Conservation (phyloP, 2,329 filamentous ascomycete genomes). For the Madurella mycetomatis region DNA sequence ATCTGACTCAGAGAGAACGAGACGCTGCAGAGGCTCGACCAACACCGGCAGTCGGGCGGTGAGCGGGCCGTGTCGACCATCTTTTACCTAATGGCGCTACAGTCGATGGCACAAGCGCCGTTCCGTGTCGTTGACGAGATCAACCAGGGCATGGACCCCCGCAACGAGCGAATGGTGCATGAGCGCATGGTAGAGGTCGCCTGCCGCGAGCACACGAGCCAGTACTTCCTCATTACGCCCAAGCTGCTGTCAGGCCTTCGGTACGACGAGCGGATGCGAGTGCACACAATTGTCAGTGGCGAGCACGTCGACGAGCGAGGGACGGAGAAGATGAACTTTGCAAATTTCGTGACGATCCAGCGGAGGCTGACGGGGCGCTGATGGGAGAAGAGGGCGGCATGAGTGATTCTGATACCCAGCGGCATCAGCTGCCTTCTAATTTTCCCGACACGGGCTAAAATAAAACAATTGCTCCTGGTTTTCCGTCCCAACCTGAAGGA, state of each 20-base stretch:
- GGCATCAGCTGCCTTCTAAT: neutral
- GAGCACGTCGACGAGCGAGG: conserved; percentile 52
- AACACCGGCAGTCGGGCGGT: conserved; percentile 91
- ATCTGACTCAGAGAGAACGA: conserved; percentile 62
- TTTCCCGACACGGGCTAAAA: too few relatives aligned
- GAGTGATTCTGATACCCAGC: neutral
- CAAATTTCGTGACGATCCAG: conserved; percentile 24
- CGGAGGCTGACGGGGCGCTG: conserved; percentile 11
- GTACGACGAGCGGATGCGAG: conserved; percentile 87
- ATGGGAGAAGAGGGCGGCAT: neutral
- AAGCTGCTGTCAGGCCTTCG: conserved; percentile 82
- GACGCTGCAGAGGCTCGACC: conserved; percentile 75
- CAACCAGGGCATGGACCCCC: conserved; percentile 98
- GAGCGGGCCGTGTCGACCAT: conserved; percentile 96
- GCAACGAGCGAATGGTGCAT: conserved; percentile 97
- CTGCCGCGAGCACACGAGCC: conserved; percentile 71
- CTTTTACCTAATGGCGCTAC: conserved; percentile 97
- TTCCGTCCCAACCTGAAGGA: too few relatives aligned
- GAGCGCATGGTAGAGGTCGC: conserved; percentile 98
- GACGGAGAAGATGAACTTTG: conserved; percentile 27
- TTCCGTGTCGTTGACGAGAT: conserved; percentile 99
- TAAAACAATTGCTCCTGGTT: too few relatives aligned
- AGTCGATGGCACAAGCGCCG: conserved; percentile 86
- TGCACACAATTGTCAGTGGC: conserved; percentile 89
- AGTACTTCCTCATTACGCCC: conserved; percentile 97